phyloP scores from a whole-genome alignment of 805 yeast species.

The Yueomyces sinensis region DNA sequence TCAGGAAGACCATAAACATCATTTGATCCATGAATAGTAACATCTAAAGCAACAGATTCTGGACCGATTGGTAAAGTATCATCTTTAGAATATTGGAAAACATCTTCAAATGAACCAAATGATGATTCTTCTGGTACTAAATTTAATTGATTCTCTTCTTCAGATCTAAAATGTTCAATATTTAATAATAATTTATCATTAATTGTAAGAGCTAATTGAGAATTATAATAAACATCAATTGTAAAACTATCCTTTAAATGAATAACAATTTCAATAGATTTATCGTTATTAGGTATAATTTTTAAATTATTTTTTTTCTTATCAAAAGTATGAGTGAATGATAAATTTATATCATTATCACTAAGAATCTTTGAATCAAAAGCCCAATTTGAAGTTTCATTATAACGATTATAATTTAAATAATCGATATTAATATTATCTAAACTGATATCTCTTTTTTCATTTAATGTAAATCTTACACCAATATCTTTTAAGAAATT shows the following conservation, averaged over 20 bases:
- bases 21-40: slow-evolving; percentile 43
- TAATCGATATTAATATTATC: slow-evolving; percentile 11
- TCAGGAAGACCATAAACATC: slow-evolving; percentile 93
- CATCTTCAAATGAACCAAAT: slow-evolving; percentile 57
- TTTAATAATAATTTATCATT: slow-evolving; percentile 66
- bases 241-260: slow-evolving; percentile 25
- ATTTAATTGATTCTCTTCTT: slow-evolving; percentile 29
- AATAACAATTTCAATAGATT: slow-evolving; percentile 31
- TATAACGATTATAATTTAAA: slow-evolving; percentile 38
- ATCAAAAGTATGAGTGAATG: not conserved
- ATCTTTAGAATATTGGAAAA: slow-evolving; percentile 47
- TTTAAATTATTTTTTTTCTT: slow-evolving; percentile 1
- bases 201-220: slow-evolving; percentile 36
- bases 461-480: slow-evolving; percentile 56
- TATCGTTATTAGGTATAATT: slow-evolving; percentile 2
- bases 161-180: slow-evolving; percentile 64
- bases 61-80: slow-evolving; percentile 77
- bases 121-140: slow-evolving; percentile 47
- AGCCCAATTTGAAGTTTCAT: slow-evolving; percentile 48
- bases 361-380: slow-evolving; percentile 21
- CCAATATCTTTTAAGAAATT: slow-evolving; percentile 38
- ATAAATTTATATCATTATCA: too few species aligned
- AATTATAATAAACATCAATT: slow-evolving; percentile 31
- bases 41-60: slow-evolving; percentile 75
- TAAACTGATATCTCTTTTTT: slow-evolving; percentile 29